Base-by-base conservation (phyloP, 768 basidiomycete genomes). In the Tulasnella sp. region DNA sequence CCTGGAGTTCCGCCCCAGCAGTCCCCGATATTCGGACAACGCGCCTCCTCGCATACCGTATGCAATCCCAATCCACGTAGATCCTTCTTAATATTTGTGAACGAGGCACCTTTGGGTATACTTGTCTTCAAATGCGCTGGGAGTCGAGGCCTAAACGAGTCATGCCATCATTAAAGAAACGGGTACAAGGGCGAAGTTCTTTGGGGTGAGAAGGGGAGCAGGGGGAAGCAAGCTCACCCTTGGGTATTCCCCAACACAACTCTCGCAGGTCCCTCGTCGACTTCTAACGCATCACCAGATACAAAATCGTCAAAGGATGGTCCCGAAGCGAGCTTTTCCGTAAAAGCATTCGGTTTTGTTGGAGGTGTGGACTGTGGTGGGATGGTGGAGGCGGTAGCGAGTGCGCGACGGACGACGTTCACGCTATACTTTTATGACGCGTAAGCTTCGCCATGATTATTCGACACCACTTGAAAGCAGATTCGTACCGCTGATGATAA, bases 11-110 rank as follows among this genome's bases (percentile, higher is more conserved):
- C 92, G 43, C 96, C 92, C 96, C 96, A 99, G 67, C 96, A 99
- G 67, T 98, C 94, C n/a, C 94, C 96, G 58, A 99, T 97, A 67
- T 99, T 99, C 0, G 96, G 96, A 75, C 96, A 99, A 63, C 93
- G 80, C 34, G 96, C 96, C 70, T 99, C 96, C 71, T 99, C 96
- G 67, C 96, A 99, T 1, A 99, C 96, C 0, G 96, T 99, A 67
- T 96, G 92, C 49, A 99, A 75, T 7, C 81, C 81, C 1, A 99
- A 78, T 1, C 93, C 94, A 53, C 96, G 77, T 12, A 99, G 77
- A 71, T 99, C 96, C 64, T 85, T 88, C 79, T 94, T 97, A 63
- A 99, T 97, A 67, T 82, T 89, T 63, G 80, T 84, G 70, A 85
- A 99, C 1, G 92, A 91, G 10, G 76, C 75, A 29, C 92, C 89